phyloP scores from a whole-genome alignment of 169 alveolate genomes.

The Babesia ovata region DNA sequence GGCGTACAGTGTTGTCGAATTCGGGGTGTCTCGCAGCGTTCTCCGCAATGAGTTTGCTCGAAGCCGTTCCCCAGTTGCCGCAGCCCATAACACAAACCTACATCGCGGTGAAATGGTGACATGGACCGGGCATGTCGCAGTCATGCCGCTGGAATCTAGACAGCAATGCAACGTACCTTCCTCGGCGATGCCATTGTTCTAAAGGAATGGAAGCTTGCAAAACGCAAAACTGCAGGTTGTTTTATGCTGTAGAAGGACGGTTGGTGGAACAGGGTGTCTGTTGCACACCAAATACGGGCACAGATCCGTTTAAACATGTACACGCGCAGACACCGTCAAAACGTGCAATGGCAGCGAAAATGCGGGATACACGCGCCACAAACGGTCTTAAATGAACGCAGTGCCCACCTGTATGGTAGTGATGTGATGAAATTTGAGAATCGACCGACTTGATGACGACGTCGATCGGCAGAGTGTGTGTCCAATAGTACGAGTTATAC shows the following conservation, averaged over 20 bases:
- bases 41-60: conserved; percentile 79
- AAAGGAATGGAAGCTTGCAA: neutral
- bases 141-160: too few relatives aligned
- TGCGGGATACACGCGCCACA: neutral
- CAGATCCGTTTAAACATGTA: neutral
- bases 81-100: conserved; percentile 85
- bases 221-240: neutral
- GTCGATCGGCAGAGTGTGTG: too few relatives aligned
- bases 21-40: conserved; percentile 63
- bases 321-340: neutral
- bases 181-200: conserved; percentile 15
- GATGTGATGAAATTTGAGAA: too few relatives aligned
- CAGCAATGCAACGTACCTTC: conserved; percentile 7
- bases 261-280: neutral
- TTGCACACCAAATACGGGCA: conserved; percentile 3
- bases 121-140: neutral
- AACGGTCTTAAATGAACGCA: too few relatives aligned
- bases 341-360: neutral
- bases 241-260: neutral
- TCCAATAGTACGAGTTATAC: too few relatives aligned
- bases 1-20: conserved; percentile 74
- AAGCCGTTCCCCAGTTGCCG: conserved; percentile 89
- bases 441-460: too few relatives aligned
- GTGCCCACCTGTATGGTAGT: too few relatives aligned
- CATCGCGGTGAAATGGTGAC: neutral